Conservation (phyloP, 345 rosid genomes). For the Eucalyptus curtisii region DNA sequence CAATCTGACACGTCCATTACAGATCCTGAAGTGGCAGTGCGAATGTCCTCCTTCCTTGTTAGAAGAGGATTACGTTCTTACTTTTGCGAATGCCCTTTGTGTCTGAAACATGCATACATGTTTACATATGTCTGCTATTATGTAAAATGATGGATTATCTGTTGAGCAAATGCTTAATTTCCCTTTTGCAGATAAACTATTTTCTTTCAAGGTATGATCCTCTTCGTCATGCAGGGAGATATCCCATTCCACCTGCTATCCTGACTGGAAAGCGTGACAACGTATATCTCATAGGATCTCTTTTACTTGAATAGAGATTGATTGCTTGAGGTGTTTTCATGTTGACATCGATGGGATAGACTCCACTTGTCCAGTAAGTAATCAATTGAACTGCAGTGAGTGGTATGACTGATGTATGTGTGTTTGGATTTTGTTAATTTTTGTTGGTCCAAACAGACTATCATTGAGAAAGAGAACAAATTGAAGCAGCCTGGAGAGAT, state of each 20-base stretch:
- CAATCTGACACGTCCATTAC: background rate
- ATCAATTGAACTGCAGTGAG: background rate
- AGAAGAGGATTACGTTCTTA: background rate
- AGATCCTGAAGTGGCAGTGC: background rate
- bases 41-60: background rate
- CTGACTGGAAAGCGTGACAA: conserved; percentile 70
- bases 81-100: background rate
- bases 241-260: conserved; percentile 37
- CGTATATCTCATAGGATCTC: conserved; percentile 19
- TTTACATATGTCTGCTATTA: background rate
- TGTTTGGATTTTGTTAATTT: background rate
- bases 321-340: background rate
- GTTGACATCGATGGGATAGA: background rate
- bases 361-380: background rate
- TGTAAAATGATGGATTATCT: background rate
- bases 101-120: background rate
- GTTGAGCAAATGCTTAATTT: background rate
- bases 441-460: conserved; percentile 27
- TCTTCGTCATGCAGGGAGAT: conserved; percentile 58
- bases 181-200: conserved; percentile 53
- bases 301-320: background rate
- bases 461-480: conserved; percentile 82
- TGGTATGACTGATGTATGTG: background rate
- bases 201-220: conserved; percentile 83
- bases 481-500: conserved; percentile 93